Percentiles rank a stretch among this genome's conserved stretches.
Conservation (phyloP, 1,284 basidiomycete genomes). For the Volvariella surrecta region DNA sequence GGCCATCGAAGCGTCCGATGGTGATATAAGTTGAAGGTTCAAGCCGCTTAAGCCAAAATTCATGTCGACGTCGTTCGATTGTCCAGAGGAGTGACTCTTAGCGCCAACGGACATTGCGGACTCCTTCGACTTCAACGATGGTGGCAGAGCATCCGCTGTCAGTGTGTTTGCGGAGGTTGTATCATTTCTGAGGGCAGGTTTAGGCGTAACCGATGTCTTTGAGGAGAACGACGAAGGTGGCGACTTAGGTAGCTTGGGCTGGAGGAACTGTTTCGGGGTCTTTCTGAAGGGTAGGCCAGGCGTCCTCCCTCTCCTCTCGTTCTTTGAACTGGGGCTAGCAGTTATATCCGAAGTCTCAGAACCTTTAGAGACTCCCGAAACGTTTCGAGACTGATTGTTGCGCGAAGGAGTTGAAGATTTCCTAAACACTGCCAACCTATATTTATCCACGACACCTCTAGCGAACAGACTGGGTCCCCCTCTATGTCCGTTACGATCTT, state of each 20-base stretch:
- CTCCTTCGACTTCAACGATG: constrained; percentile 72
- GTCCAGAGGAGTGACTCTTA: constrained; percentile 62
- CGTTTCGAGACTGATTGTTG: constrained; percentile 29
- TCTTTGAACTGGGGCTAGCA: constrained; percentile 33
- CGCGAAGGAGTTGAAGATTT: constrained; percentile 58
- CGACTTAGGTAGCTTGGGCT: constrained; percentile 59
- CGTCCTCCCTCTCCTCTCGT: constrained; percentile 57
- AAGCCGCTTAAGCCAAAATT: constrained; percentile 11
- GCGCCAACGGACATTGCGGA: constrained; percentile 63
- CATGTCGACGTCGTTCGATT: constrained; percentile 48
- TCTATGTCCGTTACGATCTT: constrained; percentile 71
- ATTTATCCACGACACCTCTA: constrained; percentile 76
- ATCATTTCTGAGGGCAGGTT: constrained; percentile 13
- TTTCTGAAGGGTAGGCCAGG: constrained; percentile 64
- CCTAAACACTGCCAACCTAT: constrained; percentile 74
- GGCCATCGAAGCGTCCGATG: constrained; percentile 1
- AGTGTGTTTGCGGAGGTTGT: constrained; percentile 31
- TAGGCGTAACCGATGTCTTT: constrained; percentile 24
- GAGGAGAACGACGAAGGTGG: constrained; percentile 50
- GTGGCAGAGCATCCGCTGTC: constrained; percentile 22
- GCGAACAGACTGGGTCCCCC: constrained; percentile 75
- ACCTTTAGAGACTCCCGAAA: constrained; percentile 50
- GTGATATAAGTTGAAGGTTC: no score
- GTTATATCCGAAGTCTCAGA: constrained; percentile 44
- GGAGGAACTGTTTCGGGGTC: constrained; percentile 59